A percentile compares a stretch with the other conserved stretches of the same genome.
These are phyloP conservation scores for Aphanomyces stellatus DNA, from an alignment of 352 stramenopile species.

Conservation along the genomic window DNA sequence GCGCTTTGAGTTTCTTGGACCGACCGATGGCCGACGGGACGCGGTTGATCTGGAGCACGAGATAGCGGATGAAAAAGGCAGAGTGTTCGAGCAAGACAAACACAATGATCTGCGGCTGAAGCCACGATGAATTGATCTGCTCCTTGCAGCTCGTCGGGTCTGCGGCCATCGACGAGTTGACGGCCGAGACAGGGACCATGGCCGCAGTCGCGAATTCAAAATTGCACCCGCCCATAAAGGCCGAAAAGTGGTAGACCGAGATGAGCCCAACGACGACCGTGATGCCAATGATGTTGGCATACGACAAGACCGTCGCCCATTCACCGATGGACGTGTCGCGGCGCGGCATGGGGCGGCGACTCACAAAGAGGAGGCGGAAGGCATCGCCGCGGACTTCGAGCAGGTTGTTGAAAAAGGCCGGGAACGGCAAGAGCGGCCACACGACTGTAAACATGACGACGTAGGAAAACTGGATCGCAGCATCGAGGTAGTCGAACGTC, in stretches of 20 bases:
- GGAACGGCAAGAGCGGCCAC: conserved; percentile 79
- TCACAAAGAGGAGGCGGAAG: conserved; percentile 70
- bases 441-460: conserved; percentile 87
- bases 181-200: conserved; percentile 65
- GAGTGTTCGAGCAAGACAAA: conserved; percentile 79
- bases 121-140: conserved; percentile 37
- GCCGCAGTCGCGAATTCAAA: conserved; percentile 56
- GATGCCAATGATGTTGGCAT: conserved; percentile 80
- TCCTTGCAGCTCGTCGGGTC: conserved; percentile 37
- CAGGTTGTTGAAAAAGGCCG: conserved; percentile 83
- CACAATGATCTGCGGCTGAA: conserved; percentile 72
- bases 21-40: conserved; percentile 58
- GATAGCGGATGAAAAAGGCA: conserved; percentile 72
- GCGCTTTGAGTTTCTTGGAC: conserved; percentile 71
- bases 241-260: conserved; percentile 76
- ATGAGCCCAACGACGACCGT: conserved; percentile 75
- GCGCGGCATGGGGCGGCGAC: conserved; percentile 70
- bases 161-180: conserved; percentile 29
- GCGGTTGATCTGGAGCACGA: conserved; percentile 75
- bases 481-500: conserved; percentile 80
- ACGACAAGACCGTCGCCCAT: conserved; percentile 74
- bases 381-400: conserved; percentile 78
- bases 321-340: conserved; percentile 76
- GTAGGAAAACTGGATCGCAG: conserved; percentile 85
- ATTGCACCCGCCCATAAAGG: conserved; percentile 61